These are phyloP conservation scores for Didymella lethalis DNA, from an alignment of 2,329 filamentous ascomycete species.

Conservation along the genomic window DNA sequence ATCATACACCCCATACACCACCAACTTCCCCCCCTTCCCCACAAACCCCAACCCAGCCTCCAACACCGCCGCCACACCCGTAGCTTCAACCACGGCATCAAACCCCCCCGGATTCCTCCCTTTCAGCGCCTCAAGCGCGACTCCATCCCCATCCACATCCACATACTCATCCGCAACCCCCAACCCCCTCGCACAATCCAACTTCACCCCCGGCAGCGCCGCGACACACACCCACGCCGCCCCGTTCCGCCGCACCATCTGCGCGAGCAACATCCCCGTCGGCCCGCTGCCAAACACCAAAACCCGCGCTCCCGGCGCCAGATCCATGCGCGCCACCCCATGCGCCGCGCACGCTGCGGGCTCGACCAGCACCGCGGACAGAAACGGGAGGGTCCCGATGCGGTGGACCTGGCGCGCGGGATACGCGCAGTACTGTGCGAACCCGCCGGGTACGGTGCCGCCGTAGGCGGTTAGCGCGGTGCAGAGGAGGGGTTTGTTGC, in stretches of 20 bases:
- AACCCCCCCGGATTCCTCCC: conserved; percentile 74
- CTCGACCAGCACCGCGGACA: conserved; percentile 75
- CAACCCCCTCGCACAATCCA: conserved; percentile 68
- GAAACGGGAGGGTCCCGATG: conserved; percentile 69
- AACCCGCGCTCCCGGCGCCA: conserved; percentile 70
- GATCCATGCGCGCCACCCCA: conserved; percentile 72
- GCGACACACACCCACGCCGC: conserved; percentile 73
- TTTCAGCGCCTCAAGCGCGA: conserved; percentile 68
- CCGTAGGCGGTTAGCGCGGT: conserved; percentile 73
- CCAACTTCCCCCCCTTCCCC: conserved; percentile 73
- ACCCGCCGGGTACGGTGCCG: conserved; percentile 73
- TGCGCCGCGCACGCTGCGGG: conserved; percentile 76
- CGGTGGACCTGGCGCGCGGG: conserved; percentile 68
- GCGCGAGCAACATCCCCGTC: conserved; percentile 70
- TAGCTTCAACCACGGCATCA: conserved; percentile 76
- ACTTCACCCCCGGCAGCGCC: conserved; percentile 73
- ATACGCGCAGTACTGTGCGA: conserved; percentile 72
- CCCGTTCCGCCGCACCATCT: conserved; percentile 70
- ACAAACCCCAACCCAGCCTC: conserved; percentile 76
- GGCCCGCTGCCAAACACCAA: conserved; percentile 73
- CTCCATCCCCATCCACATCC: conserved; percentile 36
- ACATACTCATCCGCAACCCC: conserved; percentile 59
- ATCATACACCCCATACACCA: conserved; percentile 76
- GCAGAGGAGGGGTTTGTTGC: conserved; percentile 72
- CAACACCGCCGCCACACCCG: conserved; percentile 72